Percentiles rank a stretch among this genome's conserved stretches.
These are phyloP conservation scores for Cercospora berteroae DNA, from an alignment of 2,329 filamentous ascomycete genomes.

Conservation along the genomic window DNA sequence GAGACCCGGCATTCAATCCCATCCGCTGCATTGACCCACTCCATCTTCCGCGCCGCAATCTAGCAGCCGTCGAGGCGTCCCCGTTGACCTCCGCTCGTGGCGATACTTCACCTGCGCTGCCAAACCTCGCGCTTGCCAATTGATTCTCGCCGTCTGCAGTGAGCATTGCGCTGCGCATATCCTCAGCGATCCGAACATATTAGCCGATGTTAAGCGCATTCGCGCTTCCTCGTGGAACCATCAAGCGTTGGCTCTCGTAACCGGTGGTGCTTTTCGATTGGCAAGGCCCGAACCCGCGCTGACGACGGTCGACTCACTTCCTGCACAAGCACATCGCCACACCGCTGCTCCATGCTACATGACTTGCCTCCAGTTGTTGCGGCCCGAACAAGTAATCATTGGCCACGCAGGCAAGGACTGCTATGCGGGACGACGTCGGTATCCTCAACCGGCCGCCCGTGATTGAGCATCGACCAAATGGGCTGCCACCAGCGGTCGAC, in stretches of 20 bases:
- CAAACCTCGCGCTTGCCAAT: neutral
- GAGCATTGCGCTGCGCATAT: neutral
- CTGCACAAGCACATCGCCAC: constrained; percentile 1
- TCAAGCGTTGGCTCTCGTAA: constrained; percentile 8
- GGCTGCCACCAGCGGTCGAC: constrained; percentile 21
- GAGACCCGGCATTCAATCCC: constrained; percentile 7
- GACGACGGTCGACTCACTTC: constrained; percentile 7
- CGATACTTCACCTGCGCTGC: neutral
- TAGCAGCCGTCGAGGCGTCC: constrained; percentile 8
- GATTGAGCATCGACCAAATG: constrained; percentile 19
- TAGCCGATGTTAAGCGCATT: constrained; percentile 22
- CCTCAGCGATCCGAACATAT: constrained; percentile 5
- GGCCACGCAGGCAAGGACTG: constrained; percentile 19
- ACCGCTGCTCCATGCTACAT: constrained; percentile 18
- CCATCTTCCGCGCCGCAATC: constrained; percentile 23
- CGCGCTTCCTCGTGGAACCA: constrained; percentile 12
- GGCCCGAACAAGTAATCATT: constrained; percentile 17
- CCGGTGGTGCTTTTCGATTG: neutral
- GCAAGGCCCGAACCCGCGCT: constrained; percentile 1
- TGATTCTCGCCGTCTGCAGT: neutral
- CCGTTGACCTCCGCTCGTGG: neutral
- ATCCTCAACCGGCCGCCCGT: constrained; percentile 20
- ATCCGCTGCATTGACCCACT: constrained; percentile 7
- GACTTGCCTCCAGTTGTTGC: constrained; percentile 13
- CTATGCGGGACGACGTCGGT: constrained; percentile 28